Base-by-base conservation (phyloP, 1,284 basidiomycete genomes). In the Naganishia sp. region DNA sequence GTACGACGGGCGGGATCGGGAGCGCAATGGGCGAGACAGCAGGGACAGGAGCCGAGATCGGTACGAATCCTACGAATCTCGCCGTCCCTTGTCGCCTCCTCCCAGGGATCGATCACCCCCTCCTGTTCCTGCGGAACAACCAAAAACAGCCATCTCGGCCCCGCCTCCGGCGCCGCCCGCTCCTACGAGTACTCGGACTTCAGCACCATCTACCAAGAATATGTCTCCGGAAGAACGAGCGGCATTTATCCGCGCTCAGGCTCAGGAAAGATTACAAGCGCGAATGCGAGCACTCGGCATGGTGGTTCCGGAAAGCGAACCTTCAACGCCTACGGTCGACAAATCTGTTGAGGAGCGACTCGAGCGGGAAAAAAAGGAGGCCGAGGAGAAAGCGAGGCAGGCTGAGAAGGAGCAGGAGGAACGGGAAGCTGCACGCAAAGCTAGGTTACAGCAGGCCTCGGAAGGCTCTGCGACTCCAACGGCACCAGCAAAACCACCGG, bases 201-300 rank as follows among this genome's bases (percentile, higher is more conserved):
- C 87, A 10, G 83, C 84, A 0, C 80, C 84, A 7, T 79, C 79
- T 11, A 78, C 82, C 55, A 89, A 89, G 78, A 88, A 85, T 68
- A 92, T 97, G 90, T 88, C 91, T 0, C 82, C 88, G 0, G 92
- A 89, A 70, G 91, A 98, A 75, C 87, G 92, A 11, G 83, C 86
- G 64, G 92, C 90, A 0, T 93, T 84, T 75, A 86, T 91, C 70
- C 87, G 87, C 21, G 87, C 87, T 3, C 88, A 96, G 77, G 95
- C 93, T 1, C 88, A 91, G 74, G 85, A 87, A 23, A 86, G 90
- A 52, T 86, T 97, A 44, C 87, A 92, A 72, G 93, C 89, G 50
- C 89, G 95, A 39, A 93, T 92, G 84, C 86, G 87, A 48, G 89
- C 89, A 10, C 84, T 98, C 3, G 95, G 96, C 16, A 83, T 88